Base-by-base conservation (phyloP, 495 filamentous ascomycete species). In the Chlorociboria aeruginascens region DNA sequence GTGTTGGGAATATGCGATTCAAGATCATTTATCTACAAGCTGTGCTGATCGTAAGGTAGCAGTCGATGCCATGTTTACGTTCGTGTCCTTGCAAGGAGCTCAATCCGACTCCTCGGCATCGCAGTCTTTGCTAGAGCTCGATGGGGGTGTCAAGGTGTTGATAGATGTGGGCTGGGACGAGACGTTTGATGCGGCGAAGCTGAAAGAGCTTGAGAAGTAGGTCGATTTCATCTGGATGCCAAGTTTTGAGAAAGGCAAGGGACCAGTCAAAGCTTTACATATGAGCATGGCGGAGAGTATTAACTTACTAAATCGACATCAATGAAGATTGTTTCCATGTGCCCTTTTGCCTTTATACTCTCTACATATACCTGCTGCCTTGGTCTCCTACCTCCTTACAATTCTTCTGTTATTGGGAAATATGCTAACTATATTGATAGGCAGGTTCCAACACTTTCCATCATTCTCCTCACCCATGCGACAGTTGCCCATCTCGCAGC, bases 131-230 rank as follows among this genome's bases (percentile, higher is more conserved):
- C 69, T 99, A 38, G 93, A 97, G 69, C 80, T 99, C 40, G 92
- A 97, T 70, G 89, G 90, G 38, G 92, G 90, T 32, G 82, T 97
- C 63, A 97, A 97, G 63, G 81, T 97, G 25, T 72, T 97, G 12
- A 76, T 97, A 11, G 90, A 95, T 61, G 86, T 95, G 32, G 92
- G 92, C 48, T 99, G 92, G 92, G 89, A 97, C 60, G 85, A 89
- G 61, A 70, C 74, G 13, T 96, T 99, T 59, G 84, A 93, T 59
- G 74, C 77, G 13, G 72, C 72, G 46, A 82, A 87, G 68, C 72
- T 98, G 31, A 79, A 77, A 53, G 85, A 86, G 65, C 70, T 99
- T 48, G 92, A 96, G 66, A 89, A 85, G 86, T 93, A 72, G 58
- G 79, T 66, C 33, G 43, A 38, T 20, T 51, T 38, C 28, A 35